These are phyloP conservation scores for Triticum turgidum DNA, from an alignment of 176 grass and related monocot genomes.

Conservation along the genomic window DNA sequence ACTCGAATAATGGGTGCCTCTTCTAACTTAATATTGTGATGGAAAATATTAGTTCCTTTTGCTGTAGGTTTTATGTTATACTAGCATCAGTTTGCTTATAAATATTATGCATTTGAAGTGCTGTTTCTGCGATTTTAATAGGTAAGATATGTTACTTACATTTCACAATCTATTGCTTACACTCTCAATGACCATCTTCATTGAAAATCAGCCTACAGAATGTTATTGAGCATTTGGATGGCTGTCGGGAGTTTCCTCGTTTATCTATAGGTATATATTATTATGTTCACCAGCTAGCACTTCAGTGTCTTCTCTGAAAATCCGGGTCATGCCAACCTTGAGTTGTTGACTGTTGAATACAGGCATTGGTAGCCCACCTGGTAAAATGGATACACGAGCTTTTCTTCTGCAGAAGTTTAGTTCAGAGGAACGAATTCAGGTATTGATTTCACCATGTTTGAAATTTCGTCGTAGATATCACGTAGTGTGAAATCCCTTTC, in stretches of 20 bases:
- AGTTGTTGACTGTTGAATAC: conserved; percentile 33
- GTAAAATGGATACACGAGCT: conserved; percentile 81
- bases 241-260: conserved; percentile 67
- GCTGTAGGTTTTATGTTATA: background rate
- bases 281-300: conserved; percentile 29
- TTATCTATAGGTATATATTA: conserved; percentile 72
- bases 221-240: conserved; percentile 73
- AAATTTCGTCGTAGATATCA: background rate
- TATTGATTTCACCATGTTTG: conserved; percentile 40
- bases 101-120: background rate
- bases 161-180: conserved; percentile 19
- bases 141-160: background rate
- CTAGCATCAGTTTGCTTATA: conserved; percentile 16
- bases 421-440: conserved; percentile 76
- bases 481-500: background rate
- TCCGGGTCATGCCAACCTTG: background rate
- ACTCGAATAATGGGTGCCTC: background rate
- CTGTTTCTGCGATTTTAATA: background rate
- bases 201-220: conserved; percentile 62
- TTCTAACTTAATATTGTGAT: background rate
- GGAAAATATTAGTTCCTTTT: conserved; percentile 19
- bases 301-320: conserved; percentile 25
- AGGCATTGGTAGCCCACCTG: conserved; percentile 96
- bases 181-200: conserved; percentile 12
- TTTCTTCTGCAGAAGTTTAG: conserved; percentile 94